Base-by-base conservation (phyloP, 1,284 basidiomycete species). In the Moesziomyces sp. region DNA sequence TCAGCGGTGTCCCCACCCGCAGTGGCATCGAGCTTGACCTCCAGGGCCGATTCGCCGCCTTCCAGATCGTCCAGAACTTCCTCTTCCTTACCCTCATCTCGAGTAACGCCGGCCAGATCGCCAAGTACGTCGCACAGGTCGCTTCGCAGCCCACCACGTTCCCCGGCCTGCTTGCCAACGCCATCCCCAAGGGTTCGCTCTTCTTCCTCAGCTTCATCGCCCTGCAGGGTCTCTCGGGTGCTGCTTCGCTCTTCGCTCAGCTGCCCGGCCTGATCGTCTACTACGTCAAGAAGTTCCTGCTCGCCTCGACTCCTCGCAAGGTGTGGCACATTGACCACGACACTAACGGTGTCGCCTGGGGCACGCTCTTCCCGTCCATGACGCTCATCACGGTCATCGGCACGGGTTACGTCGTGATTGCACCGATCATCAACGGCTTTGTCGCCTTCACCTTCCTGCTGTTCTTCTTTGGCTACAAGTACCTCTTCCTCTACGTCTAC, bases 371-470 rank as follows among this genome's bases (percentile, higher is more conserved):
- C 72, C 81, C 84, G 5, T 16, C 56, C n/a, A 81, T 78, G 52
- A 71, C 78, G 18, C 72, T 84, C 19, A 69, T 83, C 45, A 74
- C 76, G 19, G 76, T 80, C 28, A 76, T 84, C 51, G 79, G 68
- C 24, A 69, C 76, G 26, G 81, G 80, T 43, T 99, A 99, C 86
- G 91, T 91, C 52, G 89, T 97, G 83, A 96, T 99, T 76, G 91
- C 93, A 1, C 96, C 96, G 0, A 88, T 99, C 80, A 92, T 97
- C 86, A 96, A 93, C 80, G 95, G 95, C 16, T 90, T 99, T 51
- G 91, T 93, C 2, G 89, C 89, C 59, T 87, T 88, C 47, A 90
- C 92, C 3, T 97, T 97, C 87, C 89, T 92, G 84, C 85, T 92
- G 45, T 92, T 93, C 84, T 97, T 92, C 85, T 86, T 81, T 9